phyloP scores from a whole-genome alignment of 192 early-diverging fungal genomes.

The Diversispora eburnea region DNA sequence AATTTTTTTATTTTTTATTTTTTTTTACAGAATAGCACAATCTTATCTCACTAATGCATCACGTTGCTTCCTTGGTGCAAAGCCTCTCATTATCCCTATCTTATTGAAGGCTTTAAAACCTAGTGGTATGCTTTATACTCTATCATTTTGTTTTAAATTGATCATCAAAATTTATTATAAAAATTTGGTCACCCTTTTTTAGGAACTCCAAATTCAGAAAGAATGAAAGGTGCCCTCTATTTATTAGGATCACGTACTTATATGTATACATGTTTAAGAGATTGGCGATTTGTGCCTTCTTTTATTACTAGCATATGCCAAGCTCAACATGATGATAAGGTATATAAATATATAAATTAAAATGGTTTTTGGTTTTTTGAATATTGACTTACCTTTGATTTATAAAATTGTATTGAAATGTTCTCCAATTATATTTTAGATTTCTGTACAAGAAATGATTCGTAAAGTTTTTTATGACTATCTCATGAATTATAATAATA shows the following conservation, averaged over 20 bases:
- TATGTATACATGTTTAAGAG: constrained; percentile 48
- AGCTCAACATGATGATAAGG: constrained; percentile 68
- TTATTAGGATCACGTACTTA: constrained; percentile 52
- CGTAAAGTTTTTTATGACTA: constrained; percentile 62
- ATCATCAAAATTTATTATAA: neutral
- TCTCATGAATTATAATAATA: constrained; percentile 47
- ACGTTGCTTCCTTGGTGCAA: constrained; percentile 48
- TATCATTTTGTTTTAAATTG: neutral
- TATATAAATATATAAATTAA: neutral
- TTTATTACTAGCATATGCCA: constrained; percentile 54
- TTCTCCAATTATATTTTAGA: constrained; percentile 30
- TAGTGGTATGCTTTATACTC: constrained; percentile 21
- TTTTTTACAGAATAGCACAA: constrained; percentile 42
- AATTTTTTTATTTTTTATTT: neutral
- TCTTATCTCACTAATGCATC: constrained; percentile 45
- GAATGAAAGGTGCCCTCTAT: constrained; percentile 70
- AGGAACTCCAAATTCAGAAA: constrained; percentile 46
- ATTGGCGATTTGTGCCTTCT: constrained; percentile 53
- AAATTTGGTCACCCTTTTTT: constrained; percentile 16
- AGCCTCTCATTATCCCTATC: constrained; percentile 44
- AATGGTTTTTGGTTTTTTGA: neutral
- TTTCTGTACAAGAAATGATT: constrained; percentile 62
- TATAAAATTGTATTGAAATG: neutral
- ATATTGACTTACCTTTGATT: neutral
- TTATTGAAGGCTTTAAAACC: constrained; percentile 48